A percentile compares a stretch with the other conserved stretches of the same genome.
Evolutionary conservation across 139 green algal genomes (phyloP).

Genomic region (Chlorella sp.): DNA sequence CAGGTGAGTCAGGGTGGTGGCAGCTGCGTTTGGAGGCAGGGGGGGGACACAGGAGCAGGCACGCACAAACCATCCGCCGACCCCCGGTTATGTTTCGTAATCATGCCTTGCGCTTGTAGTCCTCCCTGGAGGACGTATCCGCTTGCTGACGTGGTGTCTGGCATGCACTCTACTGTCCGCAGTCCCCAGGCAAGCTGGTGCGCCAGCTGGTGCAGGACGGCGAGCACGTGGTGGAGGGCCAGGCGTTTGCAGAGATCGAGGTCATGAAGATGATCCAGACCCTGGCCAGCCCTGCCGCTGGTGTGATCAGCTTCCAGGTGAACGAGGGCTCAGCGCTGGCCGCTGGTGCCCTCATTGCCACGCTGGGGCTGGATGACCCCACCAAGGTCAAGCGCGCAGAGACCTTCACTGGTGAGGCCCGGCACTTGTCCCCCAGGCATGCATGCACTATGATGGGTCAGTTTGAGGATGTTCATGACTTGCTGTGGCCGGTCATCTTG

Average conservation of each 20-base stretch:
- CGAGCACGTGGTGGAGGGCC: constrained; percentile 49
- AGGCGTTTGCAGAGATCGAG: constrained; percentile 51
- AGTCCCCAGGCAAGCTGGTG: constrained; percentile 76
- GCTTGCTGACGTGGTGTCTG: no score
- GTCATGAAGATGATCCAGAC: constrained; percentile 83
- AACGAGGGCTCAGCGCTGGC: constrained; percentile 66
- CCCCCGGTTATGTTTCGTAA: no score
- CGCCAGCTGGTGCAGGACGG: constrained; percentile 73
- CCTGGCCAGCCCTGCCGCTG: constrained; percentile 60
- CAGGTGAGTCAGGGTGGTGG: background rate
- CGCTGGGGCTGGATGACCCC: constrained; percentile 70
- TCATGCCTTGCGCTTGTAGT: no score
- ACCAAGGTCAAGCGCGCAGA: no score
- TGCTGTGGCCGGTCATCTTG: no score
- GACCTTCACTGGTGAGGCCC: no score
- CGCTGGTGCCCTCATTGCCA: constrained; percentile 73
- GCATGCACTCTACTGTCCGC: background rate
- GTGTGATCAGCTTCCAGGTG: constrained; percentile 57
- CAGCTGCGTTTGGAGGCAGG: no score
- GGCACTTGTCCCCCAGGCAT: no score
- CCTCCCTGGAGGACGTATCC: no score
- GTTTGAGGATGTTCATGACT: no score
- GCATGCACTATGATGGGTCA: no score
- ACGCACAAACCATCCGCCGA: no score
- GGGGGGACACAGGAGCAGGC: background rate